Evolutionary conservation across 352 stramenopile genomes (phyloP).

Genomic region (Thalassiosira hispida): DNA sequence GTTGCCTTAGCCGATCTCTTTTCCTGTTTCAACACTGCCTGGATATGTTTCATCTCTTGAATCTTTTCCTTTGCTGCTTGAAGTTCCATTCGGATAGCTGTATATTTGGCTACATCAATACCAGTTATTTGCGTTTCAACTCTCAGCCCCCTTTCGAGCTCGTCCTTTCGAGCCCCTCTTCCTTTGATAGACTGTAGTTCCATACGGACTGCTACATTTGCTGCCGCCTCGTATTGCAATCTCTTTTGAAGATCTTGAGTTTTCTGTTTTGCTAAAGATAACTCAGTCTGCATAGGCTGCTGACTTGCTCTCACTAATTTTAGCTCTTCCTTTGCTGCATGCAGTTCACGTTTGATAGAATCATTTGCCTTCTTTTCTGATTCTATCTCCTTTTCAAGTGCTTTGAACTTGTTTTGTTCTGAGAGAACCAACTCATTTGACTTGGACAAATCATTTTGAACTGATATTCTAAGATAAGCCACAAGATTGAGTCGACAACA

Average conservation of each 20-base stretch:
- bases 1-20: background rate
- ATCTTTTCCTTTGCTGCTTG: slow-evolving; percentile 25
- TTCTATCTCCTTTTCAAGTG: slow-evolving; percentile 13
- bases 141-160: slow-evolving; percentile 24
- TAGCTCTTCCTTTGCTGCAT: slow-evolving; percentile 11
- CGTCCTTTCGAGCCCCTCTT: slow-evolving; percentile 3
- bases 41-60: background rate
- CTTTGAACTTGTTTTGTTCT: slow-evolving; percentile 12
- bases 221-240: slow-evolving; percentile 20
- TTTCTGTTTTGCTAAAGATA: slow-evolving; percentile 6
- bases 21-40: slow-evolving; percentile 13
- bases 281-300: background rate
- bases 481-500: no score
- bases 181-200: slow-evolving; percentile 37
- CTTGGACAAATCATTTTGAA: slow-evolving; percentile 17
- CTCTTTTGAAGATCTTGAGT: slow-evolving; percentile 27
- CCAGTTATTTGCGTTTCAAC: slow-evolving; percentile 21
- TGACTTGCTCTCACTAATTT: slow-evolving; percentile 1
- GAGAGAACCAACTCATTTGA: slow-evolving; percentile 17
- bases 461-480: background rate
- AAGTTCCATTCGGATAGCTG: slow-evolving; percentile 25
- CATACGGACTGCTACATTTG: slow-evolving; percentile 25
- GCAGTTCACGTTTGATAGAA: slow-evolving; percentile 8
- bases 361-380: slow-evolving; percentile 17
- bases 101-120: slow-evolving; percentile 7